A percentile compares a stretch with the other conserved stretches of the same genome.
Evolutionary conservation across 129 eudicot genomes (phyloP).

Genomic region (Saussurea involucrata): DNA sequence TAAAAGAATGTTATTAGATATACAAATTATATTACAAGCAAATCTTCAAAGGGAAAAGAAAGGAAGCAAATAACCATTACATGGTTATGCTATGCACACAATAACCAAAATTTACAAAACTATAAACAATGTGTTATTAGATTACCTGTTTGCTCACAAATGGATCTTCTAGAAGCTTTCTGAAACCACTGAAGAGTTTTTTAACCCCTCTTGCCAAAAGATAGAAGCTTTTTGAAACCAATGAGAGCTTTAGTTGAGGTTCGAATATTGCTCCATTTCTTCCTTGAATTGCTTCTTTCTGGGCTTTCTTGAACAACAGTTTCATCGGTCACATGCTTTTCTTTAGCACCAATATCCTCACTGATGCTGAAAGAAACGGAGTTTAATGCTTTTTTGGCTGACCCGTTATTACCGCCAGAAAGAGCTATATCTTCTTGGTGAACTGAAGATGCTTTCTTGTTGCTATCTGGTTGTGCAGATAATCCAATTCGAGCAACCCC

Average conservation of each 20-base stretch:
- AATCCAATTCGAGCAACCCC: background rate
- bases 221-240: conserved; percentile 70
- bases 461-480: conserved; percentile 20
- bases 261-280: conserved; percentile 60
- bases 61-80: background rate
- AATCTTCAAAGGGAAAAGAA: background rate
- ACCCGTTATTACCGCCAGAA: conserved; percentile 26
- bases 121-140: background rate
- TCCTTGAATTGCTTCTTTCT: conserved; percentile 44
- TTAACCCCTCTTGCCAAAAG: conserved; percentile 60
- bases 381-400: conserved; percentile 18
- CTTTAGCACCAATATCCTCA: conserved; percentile 23
- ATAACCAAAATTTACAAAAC: background rate
- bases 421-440: conserved; percentile 21
- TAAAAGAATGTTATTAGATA: background rate
- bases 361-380: conserved; percentile 24
- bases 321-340: conserved; percentile 26
- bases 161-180: background rate
- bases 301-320: conserved; percentile 25
- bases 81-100: background rate
- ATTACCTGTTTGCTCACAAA: background rate
- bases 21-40: background rate
- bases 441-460: conserved; percentile 24
- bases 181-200: background rate
- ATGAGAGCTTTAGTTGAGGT: conserved; percentile 47